phyloP scores from a whole-genome alignment of 805 yeast species.

The Saccharomycopsis synnaedendra region DNA sequence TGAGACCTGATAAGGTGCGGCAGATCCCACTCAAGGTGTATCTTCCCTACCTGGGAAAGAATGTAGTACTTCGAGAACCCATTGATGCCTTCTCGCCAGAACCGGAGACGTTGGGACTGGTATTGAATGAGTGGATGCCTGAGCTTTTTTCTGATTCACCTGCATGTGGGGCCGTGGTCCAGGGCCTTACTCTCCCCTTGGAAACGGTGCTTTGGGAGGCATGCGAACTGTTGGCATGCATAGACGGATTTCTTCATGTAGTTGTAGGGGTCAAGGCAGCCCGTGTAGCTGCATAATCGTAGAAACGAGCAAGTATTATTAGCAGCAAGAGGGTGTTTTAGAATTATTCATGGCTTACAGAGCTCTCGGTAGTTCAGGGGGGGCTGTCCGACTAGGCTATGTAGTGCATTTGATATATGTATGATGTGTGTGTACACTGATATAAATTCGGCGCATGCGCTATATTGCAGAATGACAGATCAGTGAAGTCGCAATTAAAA shows the following conservation, averaged over 20 bases:
- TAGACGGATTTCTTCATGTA: conserved; percentile 61
- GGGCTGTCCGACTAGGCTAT: too few relatives aligned
- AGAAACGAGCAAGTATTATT: too few relatives aligned
- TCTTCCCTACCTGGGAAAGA: conserved; percentile 25
- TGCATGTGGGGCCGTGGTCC: conserved; percentile 34
- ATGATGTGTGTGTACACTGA: too few relatives aligned
- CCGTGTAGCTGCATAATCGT: too few relatives aligned
- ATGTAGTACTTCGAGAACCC: conserved; percentile 27
- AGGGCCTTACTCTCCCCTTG: conserved; percentile 43
- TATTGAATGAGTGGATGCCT: conserved; percentile 31
- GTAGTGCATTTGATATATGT: too few relatives aligned
- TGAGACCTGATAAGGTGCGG: conserved; percentile 21
- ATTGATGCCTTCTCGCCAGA: conserved; percentile 12
- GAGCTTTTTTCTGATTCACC: conserved; percentile 33
- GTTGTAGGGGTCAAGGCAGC: background rate
- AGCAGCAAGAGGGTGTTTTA: too few relatives aligned
- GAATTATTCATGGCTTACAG: too few relatives aligned
- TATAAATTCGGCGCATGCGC: too few relatives aligned
- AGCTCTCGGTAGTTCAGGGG: too few relatives aligned
- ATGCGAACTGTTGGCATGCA: conserved; percentile 32
- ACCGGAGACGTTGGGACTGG: conserved; percentile 26
- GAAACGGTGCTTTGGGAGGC: conserved; percentile 34
- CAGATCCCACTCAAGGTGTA: conserved; percentile 40
- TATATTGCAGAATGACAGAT: too few relatives aligned
- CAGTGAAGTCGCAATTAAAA: too few relatives aligned